A percentile compares a stretch with the other conserved stretches of the same genome.
Evolutionary conservation across 2,329 filamentous ascomycete species (phyloP).

Genomic region (Bertia moriformis): DNA sequence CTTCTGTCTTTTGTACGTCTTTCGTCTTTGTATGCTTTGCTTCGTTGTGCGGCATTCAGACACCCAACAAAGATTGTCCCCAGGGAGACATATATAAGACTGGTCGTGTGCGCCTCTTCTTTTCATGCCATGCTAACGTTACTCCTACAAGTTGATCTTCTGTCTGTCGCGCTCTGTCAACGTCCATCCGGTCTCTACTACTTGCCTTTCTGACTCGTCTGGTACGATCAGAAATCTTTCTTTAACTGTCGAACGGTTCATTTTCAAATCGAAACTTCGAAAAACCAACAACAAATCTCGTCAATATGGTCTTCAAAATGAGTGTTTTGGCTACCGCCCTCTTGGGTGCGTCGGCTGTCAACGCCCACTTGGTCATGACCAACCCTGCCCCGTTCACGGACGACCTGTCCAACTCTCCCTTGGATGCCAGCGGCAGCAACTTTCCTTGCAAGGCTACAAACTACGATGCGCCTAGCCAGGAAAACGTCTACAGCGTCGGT

Average conservation of each 20-base stretch:
- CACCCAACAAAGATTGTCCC: too few relatives aligned
- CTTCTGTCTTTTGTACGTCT: too few relatives aligned
- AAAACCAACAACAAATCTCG: conserved; percentile 7
- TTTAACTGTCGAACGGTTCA: neutral
- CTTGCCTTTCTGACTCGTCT: conserved; percentile 1
- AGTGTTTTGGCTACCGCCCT: conserved; percentile 24
- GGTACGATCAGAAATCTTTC: neutral
- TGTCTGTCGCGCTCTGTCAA: too few relatives aligned
- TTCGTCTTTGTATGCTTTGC: too few relatives aligned
- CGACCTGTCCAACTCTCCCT: conserved; percentile 36
- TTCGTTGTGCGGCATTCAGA: too few relatives aligned
- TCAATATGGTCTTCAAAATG: conserved; percentile 23
- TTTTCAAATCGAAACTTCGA: neutral
- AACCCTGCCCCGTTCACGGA: conserved; percentile 35
- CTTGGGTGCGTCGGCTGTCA: conserved; percentile 23
- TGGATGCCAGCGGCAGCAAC: conserved; percentile 32
- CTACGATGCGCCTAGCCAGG: conserved; percentile 16
- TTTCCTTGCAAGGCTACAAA: conserved; percentile 50
- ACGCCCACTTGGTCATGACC: conserved; percentile 48
- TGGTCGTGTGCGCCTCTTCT: too few relatives aligned
- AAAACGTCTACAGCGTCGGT: conserved; percentile 38
- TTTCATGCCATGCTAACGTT: too few relatives aligned
- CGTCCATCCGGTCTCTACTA: neutral
- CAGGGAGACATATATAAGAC: too few relatives aligned
- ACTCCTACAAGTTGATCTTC: too few relatives aligned